Conservation (phyloP, 257 asterid species). For the Solanum tarapatanum region DNA sequence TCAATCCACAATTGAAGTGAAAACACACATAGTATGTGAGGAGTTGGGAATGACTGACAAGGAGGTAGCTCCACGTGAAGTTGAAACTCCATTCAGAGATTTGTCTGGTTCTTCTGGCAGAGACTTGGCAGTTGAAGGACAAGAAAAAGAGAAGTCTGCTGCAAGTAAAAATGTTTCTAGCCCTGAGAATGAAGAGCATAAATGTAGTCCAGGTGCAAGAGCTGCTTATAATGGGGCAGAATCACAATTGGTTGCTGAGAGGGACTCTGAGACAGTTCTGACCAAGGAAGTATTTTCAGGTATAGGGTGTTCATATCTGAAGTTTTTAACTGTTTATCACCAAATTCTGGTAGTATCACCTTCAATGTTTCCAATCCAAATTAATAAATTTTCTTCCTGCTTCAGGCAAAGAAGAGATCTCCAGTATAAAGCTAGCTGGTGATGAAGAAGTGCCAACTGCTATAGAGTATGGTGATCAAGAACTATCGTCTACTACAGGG, state of each 20-base stretch:
- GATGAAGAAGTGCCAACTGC: not conserved
- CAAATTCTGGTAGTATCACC: not conserved
- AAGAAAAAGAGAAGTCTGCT: not conserved
- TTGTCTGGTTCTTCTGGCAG: not conserved
- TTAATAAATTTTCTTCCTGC: not conserved
- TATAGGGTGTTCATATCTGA: not conserved
- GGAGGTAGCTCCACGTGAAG: slow-evolving; percentile 5
- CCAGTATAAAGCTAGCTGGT: not conserved
- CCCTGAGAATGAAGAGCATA: not conserved
- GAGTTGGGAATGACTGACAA: not conserved
- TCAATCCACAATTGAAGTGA: not conserved
- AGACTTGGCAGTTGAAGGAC: slow-evolving; percentile 6
- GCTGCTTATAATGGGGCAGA: not conserved
- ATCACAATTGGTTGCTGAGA: not conserved
- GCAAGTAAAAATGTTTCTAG: not conserved
- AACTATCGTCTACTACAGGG: not conserved
- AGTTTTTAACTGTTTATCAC: not conserved
- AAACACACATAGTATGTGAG: not conserved
- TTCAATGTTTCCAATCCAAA: not conserved
- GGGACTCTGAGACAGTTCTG: not conserved
- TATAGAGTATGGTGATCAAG: not conserved
- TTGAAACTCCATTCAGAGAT: not conserved
- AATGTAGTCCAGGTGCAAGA: not conserved
- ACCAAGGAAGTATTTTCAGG: not conserved
- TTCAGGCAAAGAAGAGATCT: not conserved